Conservation (phyloP, 1,284 basidiomycete genomes). For the Exsudoporus floridanus region DNA sequence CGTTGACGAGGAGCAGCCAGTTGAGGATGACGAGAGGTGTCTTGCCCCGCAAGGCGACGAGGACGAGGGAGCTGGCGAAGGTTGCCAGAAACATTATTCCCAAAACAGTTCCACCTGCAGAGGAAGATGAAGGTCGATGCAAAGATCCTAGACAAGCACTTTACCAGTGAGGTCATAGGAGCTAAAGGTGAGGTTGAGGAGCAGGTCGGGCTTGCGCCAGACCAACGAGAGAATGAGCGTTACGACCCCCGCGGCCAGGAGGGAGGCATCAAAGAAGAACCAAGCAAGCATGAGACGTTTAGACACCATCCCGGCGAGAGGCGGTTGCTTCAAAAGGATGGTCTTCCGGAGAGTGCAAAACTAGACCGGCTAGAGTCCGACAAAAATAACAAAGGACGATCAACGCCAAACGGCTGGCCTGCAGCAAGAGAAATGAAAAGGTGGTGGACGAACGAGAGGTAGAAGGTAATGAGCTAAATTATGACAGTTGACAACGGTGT, state of each 20-base stretch:
- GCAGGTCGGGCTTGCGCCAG: constrained; percentile 61
- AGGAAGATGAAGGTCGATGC: neutral
- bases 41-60: constrained; percentile 68
- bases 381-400: constrained; percentile 21
- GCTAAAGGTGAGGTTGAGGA: constrained; percentile 70
- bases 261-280: constrained; percentile 65
- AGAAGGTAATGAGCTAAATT: neutral
- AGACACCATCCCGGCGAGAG: constrained; percentile 55
- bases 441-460: neutral
- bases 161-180: constrained; percentile 59
- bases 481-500: constrained; percentile 2
- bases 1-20: constrained; percentile 64
- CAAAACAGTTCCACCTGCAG: constrained; percentile 65
- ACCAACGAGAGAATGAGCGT: constrained; percentile 66
- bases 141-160: constrained; percentile 15
- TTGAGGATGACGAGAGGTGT: constrained; percentile 70
- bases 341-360: constrained; percentile 24
- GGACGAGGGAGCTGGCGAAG: constrained; percentile 65
- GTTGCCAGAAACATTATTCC: constrained; percentile 69
- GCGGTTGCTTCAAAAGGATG: constrained; percentile 7
- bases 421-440: constrained; percentile 11
- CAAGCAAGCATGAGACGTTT: constrained; percentile 67
- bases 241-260: constrained; percentile 67
- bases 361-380: constrained; percentile 29
- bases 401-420: constrained; percentile 31